Evolutionary conservation across 208 protist genomes (phyloP).

Genomic region (Leishmania amazonensis): DNA sequence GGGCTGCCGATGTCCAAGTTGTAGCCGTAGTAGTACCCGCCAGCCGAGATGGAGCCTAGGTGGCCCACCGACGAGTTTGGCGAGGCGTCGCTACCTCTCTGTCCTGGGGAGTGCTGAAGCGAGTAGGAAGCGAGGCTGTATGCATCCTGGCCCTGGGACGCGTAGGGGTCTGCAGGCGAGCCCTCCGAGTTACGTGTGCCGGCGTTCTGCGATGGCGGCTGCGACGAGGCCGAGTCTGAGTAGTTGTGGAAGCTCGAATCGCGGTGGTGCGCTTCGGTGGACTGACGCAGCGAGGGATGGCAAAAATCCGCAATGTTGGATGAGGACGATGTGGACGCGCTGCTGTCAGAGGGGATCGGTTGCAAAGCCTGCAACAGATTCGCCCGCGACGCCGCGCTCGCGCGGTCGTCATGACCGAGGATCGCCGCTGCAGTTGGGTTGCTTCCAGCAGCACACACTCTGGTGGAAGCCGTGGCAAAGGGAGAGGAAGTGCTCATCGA

Average conservation of each 20-base stretch:
- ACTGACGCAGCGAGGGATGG: background rate
- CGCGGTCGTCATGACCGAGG: background rate
- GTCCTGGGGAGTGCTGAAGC: constrained; percentile 13
- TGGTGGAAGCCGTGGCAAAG: background rate
- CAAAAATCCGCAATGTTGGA: constrained; percentile 8
- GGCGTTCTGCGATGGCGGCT: background rate
- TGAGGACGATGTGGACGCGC: constrained; percentile 12
- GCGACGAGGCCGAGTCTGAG: constrained; percentile 15
- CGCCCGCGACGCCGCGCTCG: background rate
- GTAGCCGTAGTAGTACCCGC: constrained; percentile 39
- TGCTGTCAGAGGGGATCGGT: background rate
- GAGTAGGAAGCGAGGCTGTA: constrained; percentile 29
- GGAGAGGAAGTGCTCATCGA: background rate
- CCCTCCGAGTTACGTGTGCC: background rate
- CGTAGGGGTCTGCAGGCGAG: background rate
- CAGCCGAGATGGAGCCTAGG: constrained; percentile 16
- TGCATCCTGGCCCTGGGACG: constrained; percentile 21
- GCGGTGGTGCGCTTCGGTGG: constrained; percentile 3
- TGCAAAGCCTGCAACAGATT: background rate
- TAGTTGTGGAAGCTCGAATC: constrained; percentile 35
- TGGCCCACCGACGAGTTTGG: background rate
- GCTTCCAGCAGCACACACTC: background rate
- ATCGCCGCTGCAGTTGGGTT: background rate
- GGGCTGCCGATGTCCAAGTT: constrained; percentile 24
- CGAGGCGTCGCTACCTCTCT: constrained; percentile 13